phyloP scores from a whole-genome alignment of 2,329 filamentous ascomycete species.

The Botrytis cinerea region DNA sequence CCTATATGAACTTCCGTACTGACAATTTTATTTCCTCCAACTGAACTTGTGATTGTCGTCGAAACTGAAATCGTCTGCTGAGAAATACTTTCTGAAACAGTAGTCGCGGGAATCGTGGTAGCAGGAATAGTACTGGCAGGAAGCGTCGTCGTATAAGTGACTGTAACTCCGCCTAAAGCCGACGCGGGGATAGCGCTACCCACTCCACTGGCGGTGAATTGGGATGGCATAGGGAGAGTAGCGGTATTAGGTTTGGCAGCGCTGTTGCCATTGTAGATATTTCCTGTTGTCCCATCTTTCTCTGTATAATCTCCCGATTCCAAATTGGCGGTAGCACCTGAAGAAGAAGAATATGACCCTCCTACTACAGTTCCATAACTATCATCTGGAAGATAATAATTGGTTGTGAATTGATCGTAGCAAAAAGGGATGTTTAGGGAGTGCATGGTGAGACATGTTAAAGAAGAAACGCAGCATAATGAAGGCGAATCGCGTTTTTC shows the following conservation, averaged over 20 bases:
- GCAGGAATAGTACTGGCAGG: slow-evolving; percentile 32
- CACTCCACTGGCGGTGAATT: slow-evolving; percentile 49
- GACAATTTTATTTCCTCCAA: not conserved
- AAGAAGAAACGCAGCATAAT: slow-evolving; percentile 35
- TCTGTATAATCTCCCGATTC: slow-evolving; percentile 48
- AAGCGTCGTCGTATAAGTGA: slow-evolving; percentile 38
- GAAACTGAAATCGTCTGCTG: not conserved
- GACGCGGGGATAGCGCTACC: slow-evolving; percentile 49
- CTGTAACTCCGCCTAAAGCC: slow-evolving; percentile 45
- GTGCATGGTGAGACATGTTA: slow-evolving; percentile 36
- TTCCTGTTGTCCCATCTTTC: slow-evolving; percentile 44
- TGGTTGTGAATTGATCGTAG: slow-evolving; percentile 55
- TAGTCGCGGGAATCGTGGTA: slow-evolving; percentile 25
- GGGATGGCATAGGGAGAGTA: slow-evolving; percentile 47
- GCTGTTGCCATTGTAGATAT: slow-evolving; percentile 47
- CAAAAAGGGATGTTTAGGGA: slow-evolving; percentile 49
- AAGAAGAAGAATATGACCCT: slow-evolving; percentile 46
- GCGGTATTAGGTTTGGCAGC: slow-evolving; percentile 47
- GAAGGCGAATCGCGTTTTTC: slow-evolving; percentile 27
- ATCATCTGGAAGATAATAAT: slow-evolving; percentile 50
- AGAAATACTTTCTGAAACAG: not conserved
- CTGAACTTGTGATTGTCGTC: not conserved
- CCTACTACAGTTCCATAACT: slow-evolving; percentile 49
- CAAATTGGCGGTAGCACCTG: slow-evolving; percentile 46
- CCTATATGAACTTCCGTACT: not conserved